Evolutionary conservation across 2,329 filamentous ascomycete species (phyloP).

Genomic region (Xylariaceae sp.): DNA sequence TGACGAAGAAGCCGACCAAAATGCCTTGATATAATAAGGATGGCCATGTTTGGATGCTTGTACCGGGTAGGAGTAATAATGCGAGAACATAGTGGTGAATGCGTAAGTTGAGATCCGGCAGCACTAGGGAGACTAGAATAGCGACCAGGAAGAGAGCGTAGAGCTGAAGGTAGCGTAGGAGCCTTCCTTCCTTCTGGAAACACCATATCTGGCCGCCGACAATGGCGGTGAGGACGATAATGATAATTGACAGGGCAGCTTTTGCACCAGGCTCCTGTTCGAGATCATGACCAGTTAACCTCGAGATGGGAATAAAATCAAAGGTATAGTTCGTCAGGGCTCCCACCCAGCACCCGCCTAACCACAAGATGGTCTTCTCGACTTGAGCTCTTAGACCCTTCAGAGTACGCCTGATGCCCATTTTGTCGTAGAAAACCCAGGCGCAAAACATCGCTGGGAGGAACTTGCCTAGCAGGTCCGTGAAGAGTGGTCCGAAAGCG

Average conservation of each 20-base stretch:
- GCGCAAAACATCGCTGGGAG: constrained; percentile 83
- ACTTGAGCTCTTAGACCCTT: constrained; percentile 72
- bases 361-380: constrained; percentile 86
- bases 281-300: constrained; percentile 87
- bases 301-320: constrained; percentile 86
- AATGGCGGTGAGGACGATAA: constrained; percentile 65
- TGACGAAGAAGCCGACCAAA: constrained; percentile 85
- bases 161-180: constrained; percentile 71
- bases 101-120: constrained; percentile 76
- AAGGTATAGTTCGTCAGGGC: constrained; percentile 94
- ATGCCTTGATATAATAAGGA: constrained; percentile 85
- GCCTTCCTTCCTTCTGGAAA: constrained; percentile 78
- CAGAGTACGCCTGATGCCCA: constrained; percentile 69
- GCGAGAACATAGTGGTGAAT: constrained; percentile 92
- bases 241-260: constrained; percentile 72
- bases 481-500: constrained; percentile 67
- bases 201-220: constrained; percentile 75
- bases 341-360: constrained; percentile 87
- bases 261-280: constrained; percentile 84
- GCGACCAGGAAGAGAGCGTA: constrained; percentile 64
- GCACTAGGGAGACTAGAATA: constrained; percentile 65
- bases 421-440: constrained; percentile 83
- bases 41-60: constrained; percentile 80
- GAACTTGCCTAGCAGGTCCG: constrained; percentile 73
- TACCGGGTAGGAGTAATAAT: constrained; percentile 81